A percentile compares a stretch with the other conserved stretches of the same genome.
Conservation (phyloP, 163 green algal species). For the Coccomyxa subellipsoidea region DNA sequence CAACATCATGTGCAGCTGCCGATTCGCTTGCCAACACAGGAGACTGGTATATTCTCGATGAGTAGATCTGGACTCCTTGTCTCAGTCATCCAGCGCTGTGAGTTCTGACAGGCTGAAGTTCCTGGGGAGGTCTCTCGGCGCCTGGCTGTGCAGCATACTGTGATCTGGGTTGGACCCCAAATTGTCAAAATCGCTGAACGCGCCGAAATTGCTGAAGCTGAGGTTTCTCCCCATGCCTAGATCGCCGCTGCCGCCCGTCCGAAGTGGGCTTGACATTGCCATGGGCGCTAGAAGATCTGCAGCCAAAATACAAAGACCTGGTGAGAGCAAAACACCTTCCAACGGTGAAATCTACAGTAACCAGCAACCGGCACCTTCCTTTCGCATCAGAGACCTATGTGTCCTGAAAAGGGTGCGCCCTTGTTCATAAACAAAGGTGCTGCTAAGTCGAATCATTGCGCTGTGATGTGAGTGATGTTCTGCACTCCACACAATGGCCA, state of each 20-base stretch:
- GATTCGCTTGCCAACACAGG: background rate
- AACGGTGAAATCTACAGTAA: no score
- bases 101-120: constrained; percentile 56
- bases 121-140: constrained; percentile 29
- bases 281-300: background rate
- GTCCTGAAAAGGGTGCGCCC: no score
- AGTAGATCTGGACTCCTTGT: no score
- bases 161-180: constrained; percentile 3
- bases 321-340: no score
- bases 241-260: constrained; percentile 3
- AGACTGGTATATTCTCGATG: no score
- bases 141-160: constrained; percentile 9
- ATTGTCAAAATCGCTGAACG: constrained; percentile 1
- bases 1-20: background rate
- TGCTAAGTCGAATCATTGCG: no score
- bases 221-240: background rate
- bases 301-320: background rate
- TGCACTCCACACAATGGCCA: background rate
- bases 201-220: background rate
- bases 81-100: constrained; percentile 4
- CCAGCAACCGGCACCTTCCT: no score
- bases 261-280: background rate
- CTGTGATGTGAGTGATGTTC: no score
- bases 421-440: no score
- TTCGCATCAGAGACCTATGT: no score